Conservation (phyloP, 2,329 filamentous ascomycete genomes). For the Colletotrichum sp. region DNA sequence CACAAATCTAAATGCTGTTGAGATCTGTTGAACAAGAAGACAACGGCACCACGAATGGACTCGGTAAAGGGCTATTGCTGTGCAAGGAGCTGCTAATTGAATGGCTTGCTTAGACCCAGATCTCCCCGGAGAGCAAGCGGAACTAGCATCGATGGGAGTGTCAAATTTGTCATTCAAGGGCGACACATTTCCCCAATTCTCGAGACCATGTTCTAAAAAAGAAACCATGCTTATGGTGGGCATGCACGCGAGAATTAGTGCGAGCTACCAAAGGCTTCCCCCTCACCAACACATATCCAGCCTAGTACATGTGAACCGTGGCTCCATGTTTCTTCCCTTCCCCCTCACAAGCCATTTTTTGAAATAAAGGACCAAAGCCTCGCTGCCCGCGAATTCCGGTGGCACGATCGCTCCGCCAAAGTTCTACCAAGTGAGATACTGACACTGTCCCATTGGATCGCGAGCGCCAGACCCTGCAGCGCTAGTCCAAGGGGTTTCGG, state of each 20-base stretch:
- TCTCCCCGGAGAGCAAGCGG: background rate
- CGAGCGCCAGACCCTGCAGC: background rate
- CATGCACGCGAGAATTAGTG: background rate
- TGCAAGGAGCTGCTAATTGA: background rate
- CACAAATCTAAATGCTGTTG: background rate
- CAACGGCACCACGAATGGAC: rapidly evolving
- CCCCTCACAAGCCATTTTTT: background rate
- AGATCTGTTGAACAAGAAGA: background rate
- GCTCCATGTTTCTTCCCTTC: background rate
- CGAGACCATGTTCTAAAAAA: background rate
- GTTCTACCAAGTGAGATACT: background rate
- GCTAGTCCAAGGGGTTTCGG: background rate
- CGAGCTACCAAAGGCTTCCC: background rate
- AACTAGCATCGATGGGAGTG: background rate
- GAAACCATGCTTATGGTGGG: background rate
- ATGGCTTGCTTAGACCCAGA: background rate
- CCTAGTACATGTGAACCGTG: background rate
- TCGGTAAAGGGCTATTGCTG: background rate
- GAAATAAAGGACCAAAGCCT: too few relatives aligned
- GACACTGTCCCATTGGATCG: background rate
- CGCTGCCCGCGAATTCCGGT: background rate
- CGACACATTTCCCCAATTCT: background rate
- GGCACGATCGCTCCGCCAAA: background rate
- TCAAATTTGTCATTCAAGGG: background rate
- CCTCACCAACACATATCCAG: background rate